Evolutionary conservation across 73 alveolate genomes (phyloP).

Genomic region (Strombidium stylifer): DNA sequence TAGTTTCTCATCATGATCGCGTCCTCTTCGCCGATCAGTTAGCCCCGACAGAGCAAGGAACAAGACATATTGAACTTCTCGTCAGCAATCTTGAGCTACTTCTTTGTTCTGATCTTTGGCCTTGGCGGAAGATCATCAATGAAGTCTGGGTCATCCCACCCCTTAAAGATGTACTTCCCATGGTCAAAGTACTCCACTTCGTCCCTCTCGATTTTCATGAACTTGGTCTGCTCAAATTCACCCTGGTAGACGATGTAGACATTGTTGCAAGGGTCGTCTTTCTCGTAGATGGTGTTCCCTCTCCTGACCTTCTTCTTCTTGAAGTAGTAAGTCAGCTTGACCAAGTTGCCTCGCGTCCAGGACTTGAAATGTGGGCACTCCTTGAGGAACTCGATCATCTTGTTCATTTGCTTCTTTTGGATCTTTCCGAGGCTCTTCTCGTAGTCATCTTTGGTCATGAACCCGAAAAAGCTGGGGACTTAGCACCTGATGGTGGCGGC

Average conservation of each 20-base stretch:
- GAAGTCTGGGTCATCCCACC: too few relatives aligned
- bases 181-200: too few relatives aligned
- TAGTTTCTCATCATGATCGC: background rate
- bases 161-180: too few relatives aligned
- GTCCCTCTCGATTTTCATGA: too few relatives aligned
- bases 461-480: constrained; percentile 35
- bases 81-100: too few relatives aligned
- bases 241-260: constrained; percentile 49
- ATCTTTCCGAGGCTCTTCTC: constrained; percentile 20
- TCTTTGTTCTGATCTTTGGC: too few relatives aligned
- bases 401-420: constrained; percentile 16
- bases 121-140: too few relatives aligned
- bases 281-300: constrained; percentile 11
- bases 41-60: too few relatives aligned
- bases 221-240: constrained; percentile 64
- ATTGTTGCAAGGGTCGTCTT: constrained; percentile 9
- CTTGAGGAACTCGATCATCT: constrained; percentile 32
- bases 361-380: constrained; percentile 12
- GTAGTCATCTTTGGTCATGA: constrained; percentile 26
- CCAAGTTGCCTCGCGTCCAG: constrained; percentile 26
- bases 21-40: background rate
- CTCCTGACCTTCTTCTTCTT: constrained; percentile 7
- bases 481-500: constrained; percentile 76
- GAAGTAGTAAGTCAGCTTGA: constrained; percentile 36
- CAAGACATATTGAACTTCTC: too few relatives aligned